A percentile compares a stretch with the other conserved stretches of the same genome.
Evolutionary conservation across 768 basidiomycete genomes (phyloP).

Genomic region (Galerina sulciceps): DNA sequence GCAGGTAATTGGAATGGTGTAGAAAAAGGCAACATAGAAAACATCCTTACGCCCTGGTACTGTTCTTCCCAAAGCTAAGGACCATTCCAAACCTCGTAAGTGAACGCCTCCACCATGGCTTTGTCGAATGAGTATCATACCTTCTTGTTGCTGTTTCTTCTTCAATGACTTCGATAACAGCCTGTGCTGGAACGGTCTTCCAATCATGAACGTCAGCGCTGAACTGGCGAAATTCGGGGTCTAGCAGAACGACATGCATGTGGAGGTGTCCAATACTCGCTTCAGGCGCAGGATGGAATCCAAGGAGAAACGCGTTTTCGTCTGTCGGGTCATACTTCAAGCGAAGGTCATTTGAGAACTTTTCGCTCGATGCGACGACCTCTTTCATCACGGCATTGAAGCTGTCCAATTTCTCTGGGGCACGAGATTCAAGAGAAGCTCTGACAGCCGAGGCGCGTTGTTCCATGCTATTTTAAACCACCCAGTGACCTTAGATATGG

Average conservation of each 20-base stretch:
- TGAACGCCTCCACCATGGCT: neutral
- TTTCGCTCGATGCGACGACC: neutral
- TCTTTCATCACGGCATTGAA: slow-evolving; percentile 2
- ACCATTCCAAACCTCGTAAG: neutral
- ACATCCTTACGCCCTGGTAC: no score
- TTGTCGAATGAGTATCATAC: slow-evolving; percentile 1
- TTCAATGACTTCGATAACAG: slow-evolving; percentile 1
- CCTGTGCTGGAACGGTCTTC: slow-evolving; percentile 9
- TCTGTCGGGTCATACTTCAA: neutral
- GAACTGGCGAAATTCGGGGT: slow-evolving; percentile 2
- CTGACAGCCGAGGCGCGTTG: neutral
- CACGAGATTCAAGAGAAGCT: slow-evolving; percentile 3
- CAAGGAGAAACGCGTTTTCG: neutral
- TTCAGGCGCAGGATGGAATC: slow-evolving; percentile 11
- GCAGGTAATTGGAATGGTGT: no score
- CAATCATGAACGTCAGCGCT: slow-evolving; percentile 9
- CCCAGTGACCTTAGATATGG: slow-evolving; percentile 2
- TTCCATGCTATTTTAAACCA: slow-evolving; percentile 8
- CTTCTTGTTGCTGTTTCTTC: slow-evolving; percentile 2
- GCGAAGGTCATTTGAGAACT: neutral
- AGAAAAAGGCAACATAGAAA: no score
- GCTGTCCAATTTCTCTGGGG: neutral
- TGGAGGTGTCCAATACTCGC: slow-evolving; percentile 11
- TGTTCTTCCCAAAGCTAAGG: no score
- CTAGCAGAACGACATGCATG: slow-evolving; percentile 4